Conservation (phyloP, 139 green algal genomes). For the Chlamydomonas eustigma region DNA sequence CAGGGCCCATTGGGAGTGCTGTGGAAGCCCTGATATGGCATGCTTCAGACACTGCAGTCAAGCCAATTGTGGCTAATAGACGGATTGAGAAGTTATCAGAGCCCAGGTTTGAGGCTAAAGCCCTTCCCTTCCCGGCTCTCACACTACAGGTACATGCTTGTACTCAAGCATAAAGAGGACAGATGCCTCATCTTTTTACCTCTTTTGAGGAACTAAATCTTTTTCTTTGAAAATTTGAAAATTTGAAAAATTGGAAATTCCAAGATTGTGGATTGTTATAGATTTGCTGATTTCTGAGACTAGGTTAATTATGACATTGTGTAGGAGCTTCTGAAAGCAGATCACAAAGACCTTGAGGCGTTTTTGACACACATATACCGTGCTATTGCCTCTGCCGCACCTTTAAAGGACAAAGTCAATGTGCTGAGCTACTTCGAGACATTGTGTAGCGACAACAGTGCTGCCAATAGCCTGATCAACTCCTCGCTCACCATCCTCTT, state of each 20-base stretch:
- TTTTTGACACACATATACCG: conserved; percentile 64
- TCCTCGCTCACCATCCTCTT: conserved; percentile 72
- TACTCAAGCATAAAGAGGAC: no score
- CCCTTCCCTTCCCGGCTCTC: conserved; percentile 67
- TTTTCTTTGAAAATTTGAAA: no score
- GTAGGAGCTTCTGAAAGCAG: conserved; percentile 52
- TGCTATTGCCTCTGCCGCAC: conserved; percentile 51
- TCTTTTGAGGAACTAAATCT: no score
- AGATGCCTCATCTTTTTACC: background rate
- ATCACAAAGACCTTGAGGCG: conserved; percentile 49
- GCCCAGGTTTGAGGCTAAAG: conserved; percentile 57
- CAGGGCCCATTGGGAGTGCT: no score
- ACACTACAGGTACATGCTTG: conserved; percentile 30
- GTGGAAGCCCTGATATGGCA: conserved; percentile 75
- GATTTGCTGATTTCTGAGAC: no score
- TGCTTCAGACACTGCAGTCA: conserved; percentile 67
- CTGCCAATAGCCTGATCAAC: conserved; percentile 88
- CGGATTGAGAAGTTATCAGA: conserved; percentile 76
- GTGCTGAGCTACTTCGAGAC: conserved; percentile 89
- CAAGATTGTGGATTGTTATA: no score
- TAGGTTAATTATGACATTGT: conserved; percentile 12
- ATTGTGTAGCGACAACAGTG: conserved; percentile 64
- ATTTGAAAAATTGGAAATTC: no score
- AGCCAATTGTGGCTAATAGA: conserved; percentile 88
- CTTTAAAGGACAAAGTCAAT: conserved; percentile 80